A percentile compares a stretch with the other conserved stretches of the same genome.
phyloP scores from a whole-genome alignment of 306 rosid species.

The Sesbania bispinosa region DNA sequence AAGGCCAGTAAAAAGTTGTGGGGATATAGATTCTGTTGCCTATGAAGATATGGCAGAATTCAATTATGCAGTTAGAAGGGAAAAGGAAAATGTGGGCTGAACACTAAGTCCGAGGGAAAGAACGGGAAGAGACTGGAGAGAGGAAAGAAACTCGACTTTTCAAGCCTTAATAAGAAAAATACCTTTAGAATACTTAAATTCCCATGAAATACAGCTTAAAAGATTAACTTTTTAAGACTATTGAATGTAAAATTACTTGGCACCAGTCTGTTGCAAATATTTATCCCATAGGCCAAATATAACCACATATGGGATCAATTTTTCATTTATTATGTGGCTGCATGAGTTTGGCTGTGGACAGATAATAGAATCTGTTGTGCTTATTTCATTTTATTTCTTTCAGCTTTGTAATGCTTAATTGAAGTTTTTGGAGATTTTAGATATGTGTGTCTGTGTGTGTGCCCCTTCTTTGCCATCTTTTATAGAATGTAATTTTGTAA shows the following conservation, averaged over 20 bases:
- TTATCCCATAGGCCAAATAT: not conserved
- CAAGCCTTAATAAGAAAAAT: not conserved
- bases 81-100: not conserved
- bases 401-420: not conserved
- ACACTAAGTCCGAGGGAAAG: not conserved
- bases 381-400: slow-evolving; percentile 1
- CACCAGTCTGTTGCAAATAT: not conserved
- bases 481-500: slow-evolving; percentile 2
- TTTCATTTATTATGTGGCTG: not conserved
- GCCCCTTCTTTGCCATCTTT: not conserved
- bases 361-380: slow-evolving; percentile 3
- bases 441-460: not conserved
- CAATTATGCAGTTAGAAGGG: not conserved
- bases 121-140: not conserved
- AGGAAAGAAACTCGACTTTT: slow-evolving; percentile 1
- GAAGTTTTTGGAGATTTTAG: too few species aligned
- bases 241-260: not conserved
- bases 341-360: not conserved
- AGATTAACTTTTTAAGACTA: not conserved
- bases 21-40: not conserved
- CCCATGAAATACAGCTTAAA: not conserved
- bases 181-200: not conserved
- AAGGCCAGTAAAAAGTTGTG: not conserved
- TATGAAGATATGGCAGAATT: not conserved
- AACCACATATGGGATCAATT: not conserved